phyloP scores from a whole-genome alignment of 805 yeast genomes.

The Candida lessepsii region DNA sequence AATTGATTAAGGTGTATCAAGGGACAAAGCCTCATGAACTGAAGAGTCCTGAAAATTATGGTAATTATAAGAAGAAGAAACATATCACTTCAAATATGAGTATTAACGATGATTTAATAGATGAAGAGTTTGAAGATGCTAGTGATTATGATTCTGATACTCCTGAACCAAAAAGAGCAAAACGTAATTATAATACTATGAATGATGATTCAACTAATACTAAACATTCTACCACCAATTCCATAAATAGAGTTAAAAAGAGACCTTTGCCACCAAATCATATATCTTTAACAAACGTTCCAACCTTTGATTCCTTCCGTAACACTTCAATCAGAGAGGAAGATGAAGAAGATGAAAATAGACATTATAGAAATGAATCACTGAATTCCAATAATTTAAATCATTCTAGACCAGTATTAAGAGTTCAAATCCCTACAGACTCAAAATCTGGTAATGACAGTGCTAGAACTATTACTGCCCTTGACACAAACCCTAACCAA shows the following conservation, averaged over 20 bases:
- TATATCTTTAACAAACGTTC: slow-evolving; percentile 19
- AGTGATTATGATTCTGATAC: slow-evolving; percentile 35
- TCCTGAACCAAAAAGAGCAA: slow-evolving; percentile 35
- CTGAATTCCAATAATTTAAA: slow-evolving; percentile 8
- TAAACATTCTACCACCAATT: not conserved
- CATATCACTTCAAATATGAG: slow-evolving; percentile 17
- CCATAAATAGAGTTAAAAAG: not conserved
- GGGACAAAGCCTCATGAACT: slow-evolving; percentile 47
- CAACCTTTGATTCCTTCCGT: slow-evolving; percentile 18
- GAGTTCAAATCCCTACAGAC: slow-evolving; percentile 65
- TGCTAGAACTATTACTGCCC: slow-evolving; percentile 47
- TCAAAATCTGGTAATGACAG: slow-evolving; percentile 35
- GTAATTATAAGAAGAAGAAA: slow-evolving; percentile 49
- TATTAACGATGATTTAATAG: slow-evolving; percentile 18
- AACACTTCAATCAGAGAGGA: slow-evolving; percentile 16
- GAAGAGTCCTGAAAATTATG: slow-evolving; percentile 66
- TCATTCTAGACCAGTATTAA: slow-evolving; percentile 52
- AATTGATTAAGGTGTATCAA: slow-evolving; percentile 24
- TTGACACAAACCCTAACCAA: slow-evolving; percentile 23
- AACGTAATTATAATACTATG: slow-evolving; percentile 16
- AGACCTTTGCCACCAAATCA: slow-evolving; percentile 19
- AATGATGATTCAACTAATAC: not conserved
- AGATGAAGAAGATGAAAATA: slow-evolving; percentile 13
- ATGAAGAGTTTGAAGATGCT: slow-evolving; percentile 25
- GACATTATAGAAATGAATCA: slow-evolving; percentile 9